These are phyloP conservation scores for Taphrina deformans DNA, from an alignment of 1,139 yeast species.

Conservation along the genomic window DNA sequence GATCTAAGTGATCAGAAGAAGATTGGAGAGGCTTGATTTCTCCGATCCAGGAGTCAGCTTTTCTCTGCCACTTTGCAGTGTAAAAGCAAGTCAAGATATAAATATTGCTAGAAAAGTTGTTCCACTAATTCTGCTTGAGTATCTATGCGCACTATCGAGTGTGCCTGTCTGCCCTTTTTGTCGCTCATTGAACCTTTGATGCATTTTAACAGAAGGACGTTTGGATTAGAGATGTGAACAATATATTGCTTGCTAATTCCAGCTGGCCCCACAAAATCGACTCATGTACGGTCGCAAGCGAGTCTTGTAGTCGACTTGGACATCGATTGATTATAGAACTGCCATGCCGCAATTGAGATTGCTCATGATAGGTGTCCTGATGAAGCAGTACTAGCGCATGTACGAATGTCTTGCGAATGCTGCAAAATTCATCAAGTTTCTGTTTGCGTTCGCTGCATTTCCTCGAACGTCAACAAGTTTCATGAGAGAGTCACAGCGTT, in stretches of 20 bases:
- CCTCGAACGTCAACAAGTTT: background rate
- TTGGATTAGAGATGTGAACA: too few species aligned
- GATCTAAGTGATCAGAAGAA: conserved; percentile 13
- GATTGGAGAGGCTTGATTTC: background rate
- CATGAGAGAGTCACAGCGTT: background rate
- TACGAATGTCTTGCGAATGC: conserved; percentile 6
- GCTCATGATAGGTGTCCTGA: too few species aligned
- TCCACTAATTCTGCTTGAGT: background rate
- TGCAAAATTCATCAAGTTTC: background rate
- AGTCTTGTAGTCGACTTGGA: too few species aligned
- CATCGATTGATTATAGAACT: too few species aligned
- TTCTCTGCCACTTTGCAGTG: background rate
- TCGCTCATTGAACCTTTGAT: too few species aligned
- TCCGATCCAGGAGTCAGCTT: too few species aligned
- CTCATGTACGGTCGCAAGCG: background rate
- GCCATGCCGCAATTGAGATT: too few species aligned
- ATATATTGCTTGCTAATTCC: too few species aligned
- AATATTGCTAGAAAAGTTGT: conserved; percentile 4
- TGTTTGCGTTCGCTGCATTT: conserved; percentile 4
- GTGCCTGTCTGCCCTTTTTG: too few species aligned
- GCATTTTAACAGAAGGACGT: too few species aligned
- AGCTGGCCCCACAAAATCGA: background rate
- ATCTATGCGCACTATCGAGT: too few species aligned
- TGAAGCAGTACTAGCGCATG: too few species aligned
- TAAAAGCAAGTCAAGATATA: background rate